phyloP scores from a whole-genome alignment of 164 flowering plant species.

The Liriodendron chinense region DNA sequence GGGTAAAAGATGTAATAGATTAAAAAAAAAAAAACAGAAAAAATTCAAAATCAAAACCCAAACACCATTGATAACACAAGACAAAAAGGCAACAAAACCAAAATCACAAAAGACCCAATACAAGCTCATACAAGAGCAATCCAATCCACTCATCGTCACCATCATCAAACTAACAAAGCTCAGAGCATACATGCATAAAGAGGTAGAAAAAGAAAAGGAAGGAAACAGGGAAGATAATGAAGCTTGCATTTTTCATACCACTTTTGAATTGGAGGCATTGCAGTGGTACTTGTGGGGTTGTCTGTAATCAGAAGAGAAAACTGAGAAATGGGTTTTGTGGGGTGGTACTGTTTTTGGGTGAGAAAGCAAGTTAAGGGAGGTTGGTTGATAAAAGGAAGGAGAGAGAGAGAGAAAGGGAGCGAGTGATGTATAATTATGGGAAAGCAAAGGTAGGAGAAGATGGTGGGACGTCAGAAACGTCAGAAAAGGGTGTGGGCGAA shows the following conservation, averaged over 20 bases:
- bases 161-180: no score
- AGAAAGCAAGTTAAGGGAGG: background rate
- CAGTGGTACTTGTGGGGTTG: background rate
- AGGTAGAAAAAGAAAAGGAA: background rate
- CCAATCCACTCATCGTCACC: background rate
- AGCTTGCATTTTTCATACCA: background rate
- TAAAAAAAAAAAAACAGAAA: background rate
- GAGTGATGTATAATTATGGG: background rate
- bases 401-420: background rate
- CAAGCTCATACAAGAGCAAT: background rate
- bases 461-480: slow-evolving; percentile 5
- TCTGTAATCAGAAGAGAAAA: background rate
- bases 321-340: background rate
- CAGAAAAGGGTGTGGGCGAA: slow-evolving; percentile 1
- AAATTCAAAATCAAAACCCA: background rate
- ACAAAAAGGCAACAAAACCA: background rate
- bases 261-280: no score
- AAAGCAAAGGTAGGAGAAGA: background rate
- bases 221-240: background rate
- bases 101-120: background rate
- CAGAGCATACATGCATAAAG: background rate
- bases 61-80: background rate
- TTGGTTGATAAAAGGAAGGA: background rate
- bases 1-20: background rate
- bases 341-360: background rate